A percentile compares a stretch with the other conserved stretches of the same genome.
Evolutionary conservation across 148 eudicot genomes (phyloP).

Genomic region (Beta vulgaris): DNA sequence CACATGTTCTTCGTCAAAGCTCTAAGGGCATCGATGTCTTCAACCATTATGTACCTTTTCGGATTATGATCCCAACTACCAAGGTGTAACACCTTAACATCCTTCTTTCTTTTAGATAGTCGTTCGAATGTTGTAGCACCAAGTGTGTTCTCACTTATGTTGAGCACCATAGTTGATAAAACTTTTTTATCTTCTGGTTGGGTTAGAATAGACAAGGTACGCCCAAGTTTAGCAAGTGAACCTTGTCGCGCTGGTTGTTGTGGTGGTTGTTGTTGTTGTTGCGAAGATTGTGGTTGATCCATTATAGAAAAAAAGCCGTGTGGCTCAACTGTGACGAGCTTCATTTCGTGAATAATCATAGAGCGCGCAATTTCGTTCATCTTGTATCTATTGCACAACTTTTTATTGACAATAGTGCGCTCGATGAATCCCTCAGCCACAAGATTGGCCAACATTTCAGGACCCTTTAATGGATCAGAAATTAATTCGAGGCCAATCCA

Average conservation of each 20-base stretch:
- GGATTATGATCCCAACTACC: background rate
- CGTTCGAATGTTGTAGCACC: background rate
- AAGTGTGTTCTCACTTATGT: background rate
- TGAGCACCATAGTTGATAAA: background rate
- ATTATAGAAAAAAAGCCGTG: background rate
- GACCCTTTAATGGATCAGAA: background rate
- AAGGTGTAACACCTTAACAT: slow-evolving; percentile 7
- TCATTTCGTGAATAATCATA: background rate
- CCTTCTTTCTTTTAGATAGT: background rate
- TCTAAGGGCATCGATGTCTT: background rate
- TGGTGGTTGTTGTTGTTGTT: background rate
- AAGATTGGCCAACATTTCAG: background rate
- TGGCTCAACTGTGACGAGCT: background rate
- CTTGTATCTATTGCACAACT: slow-evolving; percentile 1
- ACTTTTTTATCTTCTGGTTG: background rate
- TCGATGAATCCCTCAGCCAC: slow-evolving; percentile 11
- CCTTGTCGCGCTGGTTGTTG: background rate
- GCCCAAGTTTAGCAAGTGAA: too few relatives aligned
- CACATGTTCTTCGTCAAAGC: background rate
- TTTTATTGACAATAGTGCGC: slow-evolving; percentile 5
- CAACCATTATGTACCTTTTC: background rate
- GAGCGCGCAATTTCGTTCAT: background rate
- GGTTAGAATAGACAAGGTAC: background rate
- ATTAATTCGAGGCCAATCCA: slow-evolving; percentile 11
- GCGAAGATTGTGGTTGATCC: background rate